Percentiles rank a stretch among this genome's conserved stretches.
phyloP scores from a whole-genome alignment of 371 early-diverging fungal species.

The Zychaea mexicana region DNA sequence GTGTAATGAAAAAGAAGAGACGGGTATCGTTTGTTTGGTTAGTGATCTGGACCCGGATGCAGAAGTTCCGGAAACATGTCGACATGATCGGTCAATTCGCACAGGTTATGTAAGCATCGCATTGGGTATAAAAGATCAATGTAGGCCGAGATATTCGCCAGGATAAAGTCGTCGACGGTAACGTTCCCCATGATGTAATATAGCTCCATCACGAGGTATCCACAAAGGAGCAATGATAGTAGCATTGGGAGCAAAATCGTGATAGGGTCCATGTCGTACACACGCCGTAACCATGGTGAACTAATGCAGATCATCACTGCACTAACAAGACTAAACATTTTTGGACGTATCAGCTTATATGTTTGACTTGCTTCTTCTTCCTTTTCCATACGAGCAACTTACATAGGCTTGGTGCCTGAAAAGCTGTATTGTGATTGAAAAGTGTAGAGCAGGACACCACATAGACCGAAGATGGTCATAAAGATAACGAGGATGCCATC shows the following conservation, averaged over 20 bases:
- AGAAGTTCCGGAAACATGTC: constrained; percentile 20
- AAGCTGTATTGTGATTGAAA: constrained; percentile 31
- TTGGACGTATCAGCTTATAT: too few species aligned
- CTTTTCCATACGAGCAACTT: constrained; percentile 10
- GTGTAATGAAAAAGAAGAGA: too few species aligned
- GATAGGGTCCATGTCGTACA: constrained; percentile 22
- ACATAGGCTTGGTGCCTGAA: constrained; percentile 35
- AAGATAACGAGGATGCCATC: constrained; percentile 32
- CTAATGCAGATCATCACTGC: constrained; percentile 24
- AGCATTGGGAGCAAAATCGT: constrained; percentile 36
- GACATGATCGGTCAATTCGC: constrained; percentile 42
- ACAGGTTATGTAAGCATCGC: constrained; percentile 43
- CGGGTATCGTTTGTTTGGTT: too few species aligned
- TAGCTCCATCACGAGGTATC: constrained; percentile 39
- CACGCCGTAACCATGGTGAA: constrained; percentile 27
- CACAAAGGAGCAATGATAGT: constrained; percentile 29
- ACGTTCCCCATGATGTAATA: constrained; percentile 42
- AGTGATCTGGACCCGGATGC: constrained; percentile 15
- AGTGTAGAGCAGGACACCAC: constrained; percentile 28
- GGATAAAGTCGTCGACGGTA: constrained; percentile 38
- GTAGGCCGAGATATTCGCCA: constrained; percentile 41
- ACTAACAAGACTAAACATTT: constrained; percentile 23
- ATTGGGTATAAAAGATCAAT: constrained; percentile 47
- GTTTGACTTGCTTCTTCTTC: not conserved
- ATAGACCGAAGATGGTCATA: constrained; percentile 29